Evolutionary conservation across 202 grass and related monocot genomes (phyloP).

Genomic region (Digitaria exilis): DNA sequence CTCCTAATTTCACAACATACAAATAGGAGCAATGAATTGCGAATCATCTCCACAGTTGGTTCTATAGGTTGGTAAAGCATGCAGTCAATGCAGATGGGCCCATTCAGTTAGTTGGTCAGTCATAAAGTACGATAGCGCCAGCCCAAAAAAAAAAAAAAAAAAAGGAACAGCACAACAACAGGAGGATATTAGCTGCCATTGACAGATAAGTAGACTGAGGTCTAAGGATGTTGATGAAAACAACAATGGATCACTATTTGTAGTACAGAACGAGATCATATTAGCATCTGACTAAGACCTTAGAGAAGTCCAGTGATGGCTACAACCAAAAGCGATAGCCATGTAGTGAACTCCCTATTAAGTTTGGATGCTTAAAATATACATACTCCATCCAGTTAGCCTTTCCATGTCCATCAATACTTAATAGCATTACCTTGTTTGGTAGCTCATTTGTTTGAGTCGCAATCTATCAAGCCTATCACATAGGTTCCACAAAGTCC

Average conservation of each 20-base stretch:
- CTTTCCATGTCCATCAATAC: conserved; percentile 35
- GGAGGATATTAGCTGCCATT: conserved; percentile 39
- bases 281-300: conserved; percentile 40
- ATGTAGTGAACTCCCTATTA: conserved; percentile 26
- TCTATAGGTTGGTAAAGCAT: conserved; percentile 54
- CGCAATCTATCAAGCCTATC: conserved; percentile 47
- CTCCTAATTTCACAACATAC: conserved; percentile 39
- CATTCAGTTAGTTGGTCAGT: conserved; percentile 61
- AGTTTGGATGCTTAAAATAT: conserved; percentile 43
- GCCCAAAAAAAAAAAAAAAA: conserved; percentile 37
- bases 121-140: conserved; percentile 51
- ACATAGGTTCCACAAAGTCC: conserved; percentile 31
- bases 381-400: conserved; percentile 6
- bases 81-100: conserved; percentile 55
- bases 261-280: conserved; percentile 32
- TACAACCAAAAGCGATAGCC: conserved; percentile 36
- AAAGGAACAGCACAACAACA: conserved; percentile 8
- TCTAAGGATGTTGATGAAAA: conserved; percentile 50
- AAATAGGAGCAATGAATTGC: conserved; percentile 48
- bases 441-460: conserved; percentile 24
- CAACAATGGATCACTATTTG: conserved; percentile 43
- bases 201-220: conserved; percentile 35
- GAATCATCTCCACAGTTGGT: conserved; percentile 49
- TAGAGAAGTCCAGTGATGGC: conserved; percentile 37
- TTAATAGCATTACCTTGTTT: conserved; percentile 30